These are phyloP conservation scores for Candida silvatica DNA, from an alignment of 805 yeast genomes.

Conservation along the genomic window DNA sequence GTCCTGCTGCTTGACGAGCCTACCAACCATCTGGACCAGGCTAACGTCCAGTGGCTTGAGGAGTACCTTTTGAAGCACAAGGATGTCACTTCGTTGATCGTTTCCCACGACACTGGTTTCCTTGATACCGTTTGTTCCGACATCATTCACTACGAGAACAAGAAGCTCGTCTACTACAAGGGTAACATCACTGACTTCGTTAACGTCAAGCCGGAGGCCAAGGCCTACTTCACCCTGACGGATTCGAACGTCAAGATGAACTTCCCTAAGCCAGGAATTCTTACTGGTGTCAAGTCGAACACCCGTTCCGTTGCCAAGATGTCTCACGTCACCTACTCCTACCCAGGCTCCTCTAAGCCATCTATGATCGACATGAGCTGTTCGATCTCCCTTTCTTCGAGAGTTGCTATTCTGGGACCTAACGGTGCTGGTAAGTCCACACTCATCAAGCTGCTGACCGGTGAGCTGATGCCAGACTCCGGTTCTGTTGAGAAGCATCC, in stretches of 20 bases:
- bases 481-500: constrained; percentile 98
- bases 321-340: constrained; percentile 75
- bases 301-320: constrained; percentile 77
- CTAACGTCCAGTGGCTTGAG: constrained; percentile 89
- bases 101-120: constrained; percentile 97
- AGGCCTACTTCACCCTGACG: constrained; percentile 87
- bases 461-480: constrained; percentile 74
- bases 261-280: constrained; percentile 96
- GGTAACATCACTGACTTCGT: constrained; percentile 94
- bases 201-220: constrained; percentile 89
- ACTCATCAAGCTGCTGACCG: constrained; percentile 86
- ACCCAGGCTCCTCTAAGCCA: constrained; percentile 86
- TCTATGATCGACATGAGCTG: constrained; percentile 74
- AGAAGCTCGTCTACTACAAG: constrained; percentile 89
- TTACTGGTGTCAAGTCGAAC: constrained; percentile 93
- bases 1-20: constrained; percentile 94
- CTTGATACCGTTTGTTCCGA: constrained; percentile 94
- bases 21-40: constrained; percentile 94
- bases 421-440: constrained; percentile 99
- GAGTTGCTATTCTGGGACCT: constrained; percentile 95
- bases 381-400: constrained; percentile 88
- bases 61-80: constrained; percentile 77
- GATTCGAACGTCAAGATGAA: constrained; percentile 94
- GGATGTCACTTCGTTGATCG: constrained; percentile 88
- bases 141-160: constrained; percentile 92